These are phyloP conservation scores for Cyberlindnera bimundalis DNA, from an alignment of 805 yeast species.

Conservation along the genomic window DNA sequence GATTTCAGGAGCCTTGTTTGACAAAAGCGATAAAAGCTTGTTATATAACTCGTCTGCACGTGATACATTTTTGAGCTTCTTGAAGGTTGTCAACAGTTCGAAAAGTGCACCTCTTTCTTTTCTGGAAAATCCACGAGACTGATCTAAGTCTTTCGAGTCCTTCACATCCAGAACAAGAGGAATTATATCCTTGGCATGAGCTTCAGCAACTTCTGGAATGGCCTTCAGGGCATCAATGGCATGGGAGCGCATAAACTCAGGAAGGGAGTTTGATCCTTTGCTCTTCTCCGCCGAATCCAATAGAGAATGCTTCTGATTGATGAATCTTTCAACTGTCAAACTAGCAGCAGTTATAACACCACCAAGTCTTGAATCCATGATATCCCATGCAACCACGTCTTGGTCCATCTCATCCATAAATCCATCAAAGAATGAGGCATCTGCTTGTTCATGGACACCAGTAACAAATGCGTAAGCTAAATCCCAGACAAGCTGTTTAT, in stretches of 20 bases:
- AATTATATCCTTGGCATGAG: constrained; percentile 50
- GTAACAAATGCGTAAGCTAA: constrained; percentile 37
- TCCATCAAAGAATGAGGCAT: constrained; percentile 11
- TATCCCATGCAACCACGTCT: constrained; percentile 14
- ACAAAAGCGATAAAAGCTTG: constrained; percentile 52
- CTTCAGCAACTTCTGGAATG: constrained; percentile 70
- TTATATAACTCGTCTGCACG: constrained; percentile 51
- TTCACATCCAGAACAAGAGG: constrained; percentile 47
- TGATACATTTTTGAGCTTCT: constrained; percentile 52
- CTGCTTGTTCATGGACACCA: constrained; percentile 7
- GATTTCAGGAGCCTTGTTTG: constrained; percentile 55
- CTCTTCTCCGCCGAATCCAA: constrained; percentile 15
- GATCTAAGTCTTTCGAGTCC: constrained; percentile 14
- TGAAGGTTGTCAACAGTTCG: constrained; percentile 61
- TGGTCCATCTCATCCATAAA: constrained; percentile 15
- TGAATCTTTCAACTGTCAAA: constrained; percentile 10
- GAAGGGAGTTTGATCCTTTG: constrained; percentile 9
- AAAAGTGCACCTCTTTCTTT: constrained; percentile 58
- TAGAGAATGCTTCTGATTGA: constrained; percentile 10
- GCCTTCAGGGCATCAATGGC: constrained; percentile 52
- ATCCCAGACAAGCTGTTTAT: constrained; percentile 53
- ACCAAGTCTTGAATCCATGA: constrained; percentile 21
- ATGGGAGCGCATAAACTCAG: constrained; percentile 40
- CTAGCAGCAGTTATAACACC: constrained; percentile 12
- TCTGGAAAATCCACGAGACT: constrained; percentile 37